These are phyloP conservation scores for Xylaria sp. DNA, from an alignment of 2,329 filamentous ascomycete genomes.

Conservation along the genomic window DNA sequence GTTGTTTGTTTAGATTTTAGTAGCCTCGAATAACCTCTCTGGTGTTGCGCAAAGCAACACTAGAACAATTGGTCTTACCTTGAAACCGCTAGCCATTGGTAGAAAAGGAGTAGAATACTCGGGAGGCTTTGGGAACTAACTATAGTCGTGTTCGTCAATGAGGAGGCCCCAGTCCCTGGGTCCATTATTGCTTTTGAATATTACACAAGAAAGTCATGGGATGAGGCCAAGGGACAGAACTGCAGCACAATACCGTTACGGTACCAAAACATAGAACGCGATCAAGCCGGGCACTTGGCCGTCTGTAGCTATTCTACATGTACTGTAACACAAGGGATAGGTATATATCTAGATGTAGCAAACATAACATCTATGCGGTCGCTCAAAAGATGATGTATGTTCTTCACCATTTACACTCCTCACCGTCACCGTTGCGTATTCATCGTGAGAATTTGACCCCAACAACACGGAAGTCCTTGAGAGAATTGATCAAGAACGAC, in stretches of 20 bases:
- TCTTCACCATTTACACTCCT: neutral
- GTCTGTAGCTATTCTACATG: too few relatives aligned
- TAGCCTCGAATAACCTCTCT: neutral
- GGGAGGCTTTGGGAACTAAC: neutral
- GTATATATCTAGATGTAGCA: too few relatives aligned
- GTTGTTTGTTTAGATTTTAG: neutral
- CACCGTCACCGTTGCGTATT: neutral
- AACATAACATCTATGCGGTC: neutral
- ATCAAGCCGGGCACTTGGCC: too few relatives aligned
- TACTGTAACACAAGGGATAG: too few relatives aligned
- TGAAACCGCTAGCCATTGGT: neutral
- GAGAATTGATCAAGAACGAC: neutral
- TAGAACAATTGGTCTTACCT: neutral
- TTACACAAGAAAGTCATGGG: neutral
- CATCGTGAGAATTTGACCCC: neutral
- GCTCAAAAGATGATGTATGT: neutral
- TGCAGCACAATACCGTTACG: too few relatives aligned
- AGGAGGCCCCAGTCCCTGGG: neutral
- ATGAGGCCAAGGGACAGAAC: neutral
- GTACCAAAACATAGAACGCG: too few relatives aligned
- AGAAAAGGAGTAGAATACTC: neutral
- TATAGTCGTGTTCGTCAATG: neutral
- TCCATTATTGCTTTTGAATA: neutral
- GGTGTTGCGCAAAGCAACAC: neutral
- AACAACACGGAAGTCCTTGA: neutral